A percentile compares a stretch with the other conserved stretches of the same genome.
These are phyloP conservation scores for Limnanthes douglasii DNA, from an alignment of 345 rosid species.

Conservation along the genomic window DNA sequence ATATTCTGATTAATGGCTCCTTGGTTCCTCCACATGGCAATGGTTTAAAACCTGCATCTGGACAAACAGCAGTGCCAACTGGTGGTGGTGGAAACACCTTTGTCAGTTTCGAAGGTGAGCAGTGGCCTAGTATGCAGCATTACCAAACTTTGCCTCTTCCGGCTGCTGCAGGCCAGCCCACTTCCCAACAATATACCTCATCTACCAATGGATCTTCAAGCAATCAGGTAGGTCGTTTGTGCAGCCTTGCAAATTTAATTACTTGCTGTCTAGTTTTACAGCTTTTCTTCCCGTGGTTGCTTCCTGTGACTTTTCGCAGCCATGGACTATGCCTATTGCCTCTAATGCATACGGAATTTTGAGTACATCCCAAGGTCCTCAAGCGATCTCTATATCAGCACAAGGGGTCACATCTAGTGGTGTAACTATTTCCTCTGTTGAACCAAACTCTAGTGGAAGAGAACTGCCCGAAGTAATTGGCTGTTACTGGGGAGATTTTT, in stretches of 20 bases:
- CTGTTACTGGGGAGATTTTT: too few relatives aligned
- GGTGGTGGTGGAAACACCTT: slow-evolving; percentile 16
- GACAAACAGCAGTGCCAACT: slow-evolving; percentile 13
- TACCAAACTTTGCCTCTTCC: slow-evolving; percentile 34
- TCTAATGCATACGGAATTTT: slow-evolving; percentile 19
- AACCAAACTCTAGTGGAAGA: slow-evolving; percentile 29
- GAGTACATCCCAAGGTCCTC: slow-evolving; percentile 19
- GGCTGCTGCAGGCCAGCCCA: slow-evolving; percentile 17
- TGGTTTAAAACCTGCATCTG: slow-evolving; percentile 16
- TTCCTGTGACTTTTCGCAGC: slow-evolving; percentile 17
- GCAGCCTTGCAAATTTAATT: slow-evolving; percentile 2
- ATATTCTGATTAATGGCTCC: slow-evolving; percentile 14
- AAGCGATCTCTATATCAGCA: slow-evolving; percentile 11
- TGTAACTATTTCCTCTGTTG: slow-evolving; percentile 17
- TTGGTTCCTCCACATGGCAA: slow-evolving; percentile 18
- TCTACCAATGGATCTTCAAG: slow-evolving; percentile 20
- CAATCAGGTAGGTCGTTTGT: slow-evolving; percentile 29
- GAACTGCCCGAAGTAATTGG: slow-evolving; percentile 50
- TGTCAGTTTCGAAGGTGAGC: slow-evolving; percentile 11
- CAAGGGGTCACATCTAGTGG: slow-evolving; percentile 11
- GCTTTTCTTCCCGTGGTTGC: slow-evolving; percentile 3
- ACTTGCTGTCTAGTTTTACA: background rate
- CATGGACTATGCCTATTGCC: slow-evolving; percentile 21
- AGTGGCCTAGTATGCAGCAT: slow-evolving; percentile 26
- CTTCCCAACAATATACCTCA: slow-evolving; percentile 17